phyloP scores from a whole-genome alignment of 208 protist species.

The Tritrichomonas foetus region DNA sequence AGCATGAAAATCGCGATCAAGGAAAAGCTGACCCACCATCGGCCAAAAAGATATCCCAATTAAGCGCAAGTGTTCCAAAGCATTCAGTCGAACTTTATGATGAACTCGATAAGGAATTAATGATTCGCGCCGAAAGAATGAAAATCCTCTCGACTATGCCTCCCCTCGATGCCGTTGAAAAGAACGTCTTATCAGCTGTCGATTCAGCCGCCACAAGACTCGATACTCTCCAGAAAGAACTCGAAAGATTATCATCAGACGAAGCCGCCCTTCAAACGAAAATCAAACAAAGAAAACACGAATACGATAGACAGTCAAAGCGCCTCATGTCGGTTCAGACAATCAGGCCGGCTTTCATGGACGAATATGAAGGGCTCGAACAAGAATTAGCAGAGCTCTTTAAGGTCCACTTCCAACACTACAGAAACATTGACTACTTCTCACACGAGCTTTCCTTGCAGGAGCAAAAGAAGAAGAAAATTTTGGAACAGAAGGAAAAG shows the following conservation, averaged over 20 bases:
- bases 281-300: neutral
- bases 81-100: slow-evolving; percentile 1
- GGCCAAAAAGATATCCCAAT: neutral
- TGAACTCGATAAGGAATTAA: neutral
- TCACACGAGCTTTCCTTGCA: neutral
- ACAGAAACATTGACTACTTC: neutral
- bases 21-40: neutral
- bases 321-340: neutral
- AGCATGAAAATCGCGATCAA: neutral
- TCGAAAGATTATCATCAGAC: neutral
- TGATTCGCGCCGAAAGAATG: neutral
- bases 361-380: neutral
- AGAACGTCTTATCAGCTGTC: neutral
- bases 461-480: neutral
- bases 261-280: neutral
- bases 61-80: neutral
- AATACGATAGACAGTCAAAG: neutral
- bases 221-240: neutral
- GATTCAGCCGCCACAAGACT: neutral
- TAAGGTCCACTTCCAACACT: neutral
- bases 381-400: neutral
- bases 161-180: neutral
- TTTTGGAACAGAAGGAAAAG: no score
- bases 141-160: neutral
- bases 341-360: neutral